Evolutionary conservation across 2,329 filamentous ascomycete genomes (phyloP), one percentile per base, ranked within the genome.

Genomic region (Sclerotinia minor): DNA sequence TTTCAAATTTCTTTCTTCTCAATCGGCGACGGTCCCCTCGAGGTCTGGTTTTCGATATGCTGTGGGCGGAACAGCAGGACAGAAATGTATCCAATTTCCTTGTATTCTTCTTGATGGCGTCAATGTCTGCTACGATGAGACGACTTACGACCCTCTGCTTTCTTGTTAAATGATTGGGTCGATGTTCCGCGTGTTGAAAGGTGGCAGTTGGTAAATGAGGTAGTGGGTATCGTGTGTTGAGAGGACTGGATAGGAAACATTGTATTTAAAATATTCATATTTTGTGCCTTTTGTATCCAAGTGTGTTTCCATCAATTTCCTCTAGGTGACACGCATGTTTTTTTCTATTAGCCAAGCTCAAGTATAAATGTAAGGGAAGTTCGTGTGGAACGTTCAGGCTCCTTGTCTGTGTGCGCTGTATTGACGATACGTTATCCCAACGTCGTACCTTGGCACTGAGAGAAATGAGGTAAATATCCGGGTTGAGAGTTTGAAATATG

Each of bases 61-160:
- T 55, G 53, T 47, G 64, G 15, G 58, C 64, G 38, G 53, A 49
- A 65, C 53, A 49, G 49, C 63, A 49, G 47, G 35, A 53, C 52
- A 57, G 21, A 47, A 65, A 47, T 65, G 49, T 29, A 49, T 61
- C 58, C 35, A 61, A 55, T 64, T 69, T 67, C 58, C 60, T 67
- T 69, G 35, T 24, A 55, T 38, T 70, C 59, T 68, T 67, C 65
- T 68, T 65, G 61, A 64, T 57, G 61, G 67, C 67, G 47, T 58
- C 67, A 67, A 67, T 57, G 59, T 65, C 58, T 63, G 65, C 69
- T 44, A 69, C 65, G 74, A 75, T 59, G 69, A 71, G 72, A 76
- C 71, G 73, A 76, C 65, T 74, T 72, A 69, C 38, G 53, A 38
- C 53, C 61, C 52, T 64, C 53, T 67, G 41, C 44, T 49, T 59